phyloP scores from a whole-genome alignment of 2,329 filamentous ascomycete genomes.

The Pyricularia sp. region DNA sequence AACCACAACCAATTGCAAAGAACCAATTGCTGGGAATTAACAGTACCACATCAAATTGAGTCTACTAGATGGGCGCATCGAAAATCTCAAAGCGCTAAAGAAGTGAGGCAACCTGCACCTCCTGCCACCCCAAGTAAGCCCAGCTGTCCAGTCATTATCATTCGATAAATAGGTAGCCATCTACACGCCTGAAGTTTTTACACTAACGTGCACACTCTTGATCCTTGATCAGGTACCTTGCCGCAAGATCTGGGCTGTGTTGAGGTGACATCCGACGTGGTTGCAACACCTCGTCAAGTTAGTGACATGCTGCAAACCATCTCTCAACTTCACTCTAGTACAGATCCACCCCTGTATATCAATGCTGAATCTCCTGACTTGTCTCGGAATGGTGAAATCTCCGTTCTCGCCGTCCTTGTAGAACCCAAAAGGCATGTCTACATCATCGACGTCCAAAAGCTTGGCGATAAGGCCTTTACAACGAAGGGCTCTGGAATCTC shows the following conservation, averaged over 20 bases:
- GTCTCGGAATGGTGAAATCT: constrained; percentile 10
- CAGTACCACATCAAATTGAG: not conserved
- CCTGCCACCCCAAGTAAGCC: not conserved
- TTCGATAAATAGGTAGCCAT: no score
- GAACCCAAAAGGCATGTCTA: constrained; percentile 3
- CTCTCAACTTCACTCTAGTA: not conserved
- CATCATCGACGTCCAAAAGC: constrained; percentile 13
- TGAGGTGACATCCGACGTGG: not conserved
- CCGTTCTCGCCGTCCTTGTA: constrained; percentile 10
- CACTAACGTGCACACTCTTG: not conserved
- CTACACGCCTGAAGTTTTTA: no score
- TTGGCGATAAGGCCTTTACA: constrained; percentile 9
- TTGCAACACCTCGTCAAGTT: not conserved
- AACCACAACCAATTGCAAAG: not conserved
- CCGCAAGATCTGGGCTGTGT: not conserved
- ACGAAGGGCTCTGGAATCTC: constrained; percentile 5
- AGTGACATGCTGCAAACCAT: not conserved
- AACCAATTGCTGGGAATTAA: not conserved
- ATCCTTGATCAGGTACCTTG: not conserved
- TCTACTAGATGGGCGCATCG: not conserved
- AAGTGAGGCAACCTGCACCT: not conserved
- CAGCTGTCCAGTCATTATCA: not conserved
- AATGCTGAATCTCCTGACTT: constrained; percentile 11
- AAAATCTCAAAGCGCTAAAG: not conserved
- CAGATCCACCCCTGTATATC: constrained; percentile 8